Percentiles rank a stretch among this genome's conserved stretches.
Evolutionary conservation across 371 early-diverging fungal species (phyloP).

Genomic region (Cokeromyces recurvatus): DNA sequence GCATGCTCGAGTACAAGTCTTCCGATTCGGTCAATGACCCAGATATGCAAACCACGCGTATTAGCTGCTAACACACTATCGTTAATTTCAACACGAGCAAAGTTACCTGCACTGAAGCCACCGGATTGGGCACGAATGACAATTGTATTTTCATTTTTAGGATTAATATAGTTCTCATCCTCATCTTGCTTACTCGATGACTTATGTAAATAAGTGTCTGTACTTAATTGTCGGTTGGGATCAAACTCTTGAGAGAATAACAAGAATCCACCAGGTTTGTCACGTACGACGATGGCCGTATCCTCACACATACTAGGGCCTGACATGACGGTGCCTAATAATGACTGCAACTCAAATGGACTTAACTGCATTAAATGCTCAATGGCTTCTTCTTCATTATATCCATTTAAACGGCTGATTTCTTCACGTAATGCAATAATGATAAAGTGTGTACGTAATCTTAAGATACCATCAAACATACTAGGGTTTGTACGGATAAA

Average conservation of each 20-base stretch:
- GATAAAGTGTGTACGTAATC: conserved; percentile 77
- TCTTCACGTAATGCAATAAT: conserved; percentile 86
- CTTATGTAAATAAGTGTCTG: background rate
- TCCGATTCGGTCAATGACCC: conserved; percentile 66
- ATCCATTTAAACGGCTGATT: conserved; percentile 65
- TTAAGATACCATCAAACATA: conserved; percentile 81
- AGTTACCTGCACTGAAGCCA: conserved; percentile 74
- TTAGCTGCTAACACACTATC: conserved; percentile 49
- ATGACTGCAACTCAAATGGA: conserved; percentile 75
- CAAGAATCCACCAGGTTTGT: conserved; percentile 42
- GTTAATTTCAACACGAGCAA: conserved; percentile 67
- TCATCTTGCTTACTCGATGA: no score
- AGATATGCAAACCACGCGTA: conserved; percentile 74
- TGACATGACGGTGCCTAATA: conserved; percentile 71
- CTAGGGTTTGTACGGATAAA: conserved; percentile 66
- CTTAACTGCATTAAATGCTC: conserved; percentile 78
- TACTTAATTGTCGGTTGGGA: conserved; percentile 10
- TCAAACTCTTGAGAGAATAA: conserved; percentile 25
- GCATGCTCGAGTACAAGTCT: conserved; percentile 63
- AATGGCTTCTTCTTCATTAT: conserved; percentile 77
- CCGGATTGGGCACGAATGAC: conserved; percentile 64
- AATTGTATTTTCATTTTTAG: conserved; percentile 6
- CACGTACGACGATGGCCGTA: conserved; percentile 43
- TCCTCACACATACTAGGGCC: conserved; percentile 55
- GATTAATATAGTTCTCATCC: no score